A percentile compares a stretch with the other conserved stretches of the same genome.
These are phyloP conservation scores for Salix viminalis DNA, from an alignment of 345 rosid genomes.

Conservation along the genomic window DNA sequence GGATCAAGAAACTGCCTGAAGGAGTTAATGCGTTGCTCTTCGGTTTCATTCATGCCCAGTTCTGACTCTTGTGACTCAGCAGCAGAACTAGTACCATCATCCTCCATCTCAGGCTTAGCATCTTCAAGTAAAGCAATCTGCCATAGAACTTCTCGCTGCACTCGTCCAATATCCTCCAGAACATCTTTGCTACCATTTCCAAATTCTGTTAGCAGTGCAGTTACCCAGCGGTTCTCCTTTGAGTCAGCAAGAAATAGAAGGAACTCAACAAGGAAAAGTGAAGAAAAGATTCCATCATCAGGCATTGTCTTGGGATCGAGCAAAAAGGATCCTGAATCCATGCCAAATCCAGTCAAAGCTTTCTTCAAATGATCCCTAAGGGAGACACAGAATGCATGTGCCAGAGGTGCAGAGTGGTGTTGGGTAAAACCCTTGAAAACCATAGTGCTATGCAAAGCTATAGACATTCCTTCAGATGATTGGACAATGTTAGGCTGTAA, in stretches of 20 bases:
- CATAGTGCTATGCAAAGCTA: slow-evolving; percentile 93
- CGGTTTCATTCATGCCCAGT: slow-evolving; percentile 40
- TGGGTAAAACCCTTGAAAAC: slow-evolving; percentile 95
- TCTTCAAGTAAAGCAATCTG: slow-evolving; percentile 81
- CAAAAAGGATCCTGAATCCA: slow-evolving; percentile 57
- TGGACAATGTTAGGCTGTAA: slow-evolving; percentile 80
- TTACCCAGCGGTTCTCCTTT: slow-evolving; percentile 90
- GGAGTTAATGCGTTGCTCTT: slow-evolving; percentile 75
- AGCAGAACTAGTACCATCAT: slow-evolving; percentile 39
- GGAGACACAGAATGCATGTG: slow-evolving; percentile 78
- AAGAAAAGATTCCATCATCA: slow-evolving; percentile 61
- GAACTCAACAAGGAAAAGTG: slow-evolving; percentile 88
- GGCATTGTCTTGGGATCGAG: slow-evolving; percentile 57
- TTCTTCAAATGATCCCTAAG: slow-evolving; percentile 73
- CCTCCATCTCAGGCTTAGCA: slow-evolving; percentile 57
- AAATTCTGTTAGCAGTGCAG: slow-evolving; percentile 84
- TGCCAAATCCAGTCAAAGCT: slow-evolving; percentile 54
- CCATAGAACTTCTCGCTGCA: slow-evolving; percentile 88
- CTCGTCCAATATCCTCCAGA: slow-evolving; percentile 73
- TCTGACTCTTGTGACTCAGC: slow-evolving; percentile 54
- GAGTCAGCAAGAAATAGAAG: slow-evolving; percentile 89
- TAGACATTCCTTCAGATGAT: slow-evolving; percentile 93
- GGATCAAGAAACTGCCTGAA: slow-evolving; percentile 96
- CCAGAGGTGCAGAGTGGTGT: slow-evolving; percentile 85
- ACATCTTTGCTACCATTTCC: slow-evolving; percentile 79